Percentiles rank a stretch among this genome's conserved stretches.
Evolutionary conservation across 2,329 filamentous ascomycete genomes (phyloP).

Genomic region (Sordariomycetes sp.): DNA sequence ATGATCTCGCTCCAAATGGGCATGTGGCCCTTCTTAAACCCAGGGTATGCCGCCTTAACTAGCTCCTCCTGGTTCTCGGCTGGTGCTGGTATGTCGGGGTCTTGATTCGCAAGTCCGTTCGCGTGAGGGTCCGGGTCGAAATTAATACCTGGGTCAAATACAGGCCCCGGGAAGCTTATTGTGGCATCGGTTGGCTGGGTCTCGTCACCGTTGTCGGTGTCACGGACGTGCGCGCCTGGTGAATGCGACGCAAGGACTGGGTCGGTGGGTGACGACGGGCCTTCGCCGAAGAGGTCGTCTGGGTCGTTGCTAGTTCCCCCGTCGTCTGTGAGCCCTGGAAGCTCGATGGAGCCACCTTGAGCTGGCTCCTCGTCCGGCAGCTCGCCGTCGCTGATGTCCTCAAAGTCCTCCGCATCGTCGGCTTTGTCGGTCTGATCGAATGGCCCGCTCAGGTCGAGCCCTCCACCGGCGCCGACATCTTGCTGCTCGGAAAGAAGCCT

Average conservation of each 20-base stretch:
- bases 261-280: constrained; percentile 38
- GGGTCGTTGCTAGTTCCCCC: constrained; percentile 49
- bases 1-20: constrained; percentile 78
- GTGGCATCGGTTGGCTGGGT: constrained; percentile 19
- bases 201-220: constrained; percentile 23
- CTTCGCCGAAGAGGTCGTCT: constrained; percentile 64
- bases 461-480: constrained; percentile 26
- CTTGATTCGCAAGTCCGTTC: constrained; percentile 41
- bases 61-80: constrained; percentile 67
- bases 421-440: constrained; percentile 71
- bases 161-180: constrained; percentile 30
- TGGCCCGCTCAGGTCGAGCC: constrained; percentile 32
- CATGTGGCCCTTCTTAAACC: constrained; percentile 65
- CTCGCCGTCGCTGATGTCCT: constrained; percentile 87
- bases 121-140: constrained; percentile 36
- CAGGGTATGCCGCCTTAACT: constrained; percentile 71
- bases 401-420: constrained; percentile 83
- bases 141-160: constrained; percentile 41
- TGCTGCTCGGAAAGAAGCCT: constrained; percentile 30
- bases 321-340: constrained; percentile 50
- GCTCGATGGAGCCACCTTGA: constrained; percentile 30
- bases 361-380: constrained; percentile 64
- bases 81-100: constrained; percentile 56
- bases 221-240: constrained; percentile 31
- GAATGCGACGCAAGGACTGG: constrained; percentile 31